A percentile compares a stretch with the other conserved stretches of the same genome.
Evolutionary conservation across 441 rosid genomes (phyloP).

Genomic region (Hypseocharis bilobata): DNA sequence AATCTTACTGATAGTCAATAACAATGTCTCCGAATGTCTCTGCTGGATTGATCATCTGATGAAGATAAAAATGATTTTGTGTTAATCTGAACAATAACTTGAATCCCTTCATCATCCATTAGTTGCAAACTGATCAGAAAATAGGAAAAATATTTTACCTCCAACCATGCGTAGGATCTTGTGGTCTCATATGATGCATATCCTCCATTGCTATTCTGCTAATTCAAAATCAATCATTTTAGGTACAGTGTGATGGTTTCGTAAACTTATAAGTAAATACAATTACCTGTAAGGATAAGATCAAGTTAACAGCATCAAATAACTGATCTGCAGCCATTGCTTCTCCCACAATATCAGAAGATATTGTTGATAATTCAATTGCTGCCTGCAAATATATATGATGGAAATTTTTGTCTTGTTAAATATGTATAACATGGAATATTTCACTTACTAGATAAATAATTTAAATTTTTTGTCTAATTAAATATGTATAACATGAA

Average conservation of each 20-base stretch:
- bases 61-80: constrained; percentile 6
- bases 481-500: no score
- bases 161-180: constrained; percentile 89
- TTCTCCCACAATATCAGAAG: constrained; percentile 66
- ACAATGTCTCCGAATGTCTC: constrained; percentile 97
- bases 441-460: background rate
- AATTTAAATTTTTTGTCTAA: constrained; percentile 8
- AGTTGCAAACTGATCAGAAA: no score
- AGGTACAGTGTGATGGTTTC: no score
- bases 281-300: constrained; percentile 80
- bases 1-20: constrained; percentile 84
- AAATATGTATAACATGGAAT: background rate
- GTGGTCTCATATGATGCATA: constrained; percentile 70
- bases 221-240: background rate
- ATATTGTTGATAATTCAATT: constrained; percentile 57
- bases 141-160: constrained; percentile 53
- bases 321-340: constrained; percentile 44
- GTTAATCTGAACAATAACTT: no score
- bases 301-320: constrained; percentile 77
- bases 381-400: constrained; percentile 40
- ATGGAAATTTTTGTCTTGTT: constrained; percentile 7
- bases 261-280: no score
- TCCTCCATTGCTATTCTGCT: constrained; percentile 77
- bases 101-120: no score
- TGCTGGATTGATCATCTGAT: constrained; percentile 89